phyloP scores from a whole-genome alignment of 1,284 basidiomycete species.

The Heterobasidion irregulare region DNA sequence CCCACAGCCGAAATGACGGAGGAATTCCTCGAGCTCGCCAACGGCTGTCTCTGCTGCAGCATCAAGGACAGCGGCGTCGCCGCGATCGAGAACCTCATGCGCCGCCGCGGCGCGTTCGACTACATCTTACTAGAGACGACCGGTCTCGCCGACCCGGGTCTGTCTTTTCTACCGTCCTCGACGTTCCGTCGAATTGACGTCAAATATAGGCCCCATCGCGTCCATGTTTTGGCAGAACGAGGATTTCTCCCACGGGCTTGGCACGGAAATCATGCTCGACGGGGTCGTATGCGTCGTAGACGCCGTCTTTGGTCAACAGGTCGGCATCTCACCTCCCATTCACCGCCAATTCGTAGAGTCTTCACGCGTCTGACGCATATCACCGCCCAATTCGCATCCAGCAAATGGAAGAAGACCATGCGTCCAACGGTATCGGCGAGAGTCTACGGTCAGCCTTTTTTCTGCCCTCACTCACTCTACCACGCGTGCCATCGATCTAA shows the following conservation, averaged over 20 bases:
- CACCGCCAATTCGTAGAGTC: not conserved
- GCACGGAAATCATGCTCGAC: constrained; percentile 72
- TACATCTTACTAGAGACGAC: constrained; percentile 92
- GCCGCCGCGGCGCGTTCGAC: constrained; percentile 78
- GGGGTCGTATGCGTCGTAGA: constrained; percentile 91
- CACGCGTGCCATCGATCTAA: too few species aligned
- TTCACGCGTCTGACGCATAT: not conserved
- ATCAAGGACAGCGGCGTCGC: constrained; percentile 88
- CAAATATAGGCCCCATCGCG: constrained; percentile 62
- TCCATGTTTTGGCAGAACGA: constrained; percentile 92
- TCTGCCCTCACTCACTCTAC: not conserved
- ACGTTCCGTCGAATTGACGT: not conserved
- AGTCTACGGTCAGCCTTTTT: constrained; percentile 51
- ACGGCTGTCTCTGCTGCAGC: constrained; percentile 92
- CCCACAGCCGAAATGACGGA: constrained; percentile 57
- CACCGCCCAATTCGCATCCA: constrained; percentile 19
- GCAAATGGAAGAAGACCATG: constrained; percentile 79
- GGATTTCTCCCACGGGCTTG: constrained; percentile 67
- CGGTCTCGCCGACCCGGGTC: constrained; percentile 88
- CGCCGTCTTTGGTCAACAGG: constrained; percentile 76
- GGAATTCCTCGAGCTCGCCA: constrained; percentile 83
- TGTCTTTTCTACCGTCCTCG: constrained; percentile 3
- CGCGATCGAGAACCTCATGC: constrained; percentile 86
- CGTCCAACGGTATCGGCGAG: constrained; percentile 63
- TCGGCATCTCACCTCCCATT: constrained; percentile 20